phyloP scores from a whole-genome alignment of 305 asterid species.

The Fraxinus greggii region DNA sequence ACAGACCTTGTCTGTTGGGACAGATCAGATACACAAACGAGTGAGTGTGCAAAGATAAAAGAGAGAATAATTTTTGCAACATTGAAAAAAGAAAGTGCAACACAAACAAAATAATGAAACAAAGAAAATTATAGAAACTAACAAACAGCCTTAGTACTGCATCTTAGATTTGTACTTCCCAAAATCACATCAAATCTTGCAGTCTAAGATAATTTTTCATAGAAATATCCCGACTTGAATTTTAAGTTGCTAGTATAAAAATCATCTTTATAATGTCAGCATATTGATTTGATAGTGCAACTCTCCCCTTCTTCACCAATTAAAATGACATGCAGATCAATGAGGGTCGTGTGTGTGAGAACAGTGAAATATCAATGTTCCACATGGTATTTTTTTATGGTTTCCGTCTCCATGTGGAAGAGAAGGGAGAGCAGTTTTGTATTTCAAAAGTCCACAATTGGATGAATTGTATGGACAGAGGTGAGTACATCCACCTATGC shows the following conservation, averaged over 20 bases:
- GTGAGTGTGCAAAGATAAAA: neutral
- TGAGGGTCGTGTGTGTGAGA: neutral
- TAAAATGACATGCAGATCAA: neutral
- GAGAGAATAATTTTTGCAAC: neutral
- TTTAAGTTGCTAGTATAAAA: neutral
- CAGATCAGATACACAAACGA: neutral
- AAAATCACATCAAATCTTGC: neutral
- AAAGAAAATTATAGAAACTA: neutral
- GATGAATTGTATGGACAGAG: neutral
- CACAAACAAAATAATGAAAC: neutral
- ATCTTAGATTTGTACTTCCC: neutral
- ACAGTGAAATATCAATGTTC: neutral
- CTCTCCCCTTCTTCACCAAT: neutral
- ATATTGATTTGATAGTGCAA: neutral
- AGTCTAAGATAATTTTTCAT: neutral
- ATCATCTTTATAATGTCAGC: neutral
- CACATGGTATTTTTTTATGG: neutral
- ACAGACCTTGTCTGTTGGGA: constrained; percentile 51
- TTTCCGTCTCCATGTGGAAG: neutral
- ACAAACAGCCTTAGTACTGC: neutral
- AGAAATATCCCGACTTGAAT: neutral
- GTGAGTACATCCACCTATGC: neutral
- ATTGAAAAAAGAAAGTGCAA: neutral
- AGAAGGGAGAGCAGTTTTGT: neutral
- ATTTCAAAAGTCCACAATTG: neutral